Evolutionary conservation across 1,284 basidiomycete species (phyloP), one percentile per base, ranked within the genome.

Genomic region (Rhodotorula sp.): DNA sequence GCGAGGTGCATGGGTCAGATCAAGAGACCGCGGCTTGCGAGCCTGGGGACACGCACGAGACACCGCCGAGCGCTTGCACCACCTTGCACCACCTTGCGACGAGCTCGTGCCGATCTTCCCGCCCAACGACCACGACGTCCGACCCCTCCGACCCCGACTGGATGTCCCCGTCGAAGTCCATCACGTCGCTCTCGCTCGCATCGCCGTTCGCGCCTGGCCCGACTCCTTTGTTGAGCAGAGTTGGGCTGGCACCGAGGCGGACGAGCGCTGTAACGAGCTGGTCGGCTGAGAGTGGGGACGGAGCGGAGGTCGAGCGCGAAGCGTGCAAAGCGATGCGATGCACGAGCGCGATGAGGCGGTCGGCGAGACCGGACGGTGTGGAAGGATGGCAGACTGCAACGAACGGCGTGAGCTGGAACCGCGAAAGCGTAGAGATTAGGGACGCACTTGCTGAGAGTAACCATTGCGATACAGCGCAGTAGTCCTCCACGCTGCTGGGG

Each of bases 81-180:
- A 68, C 7, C 27, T 41, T 27, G 49, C 70, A 65, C 62, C 66
- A 71, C 44, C 63, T n/a, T 23, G 1, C 44, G 19, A 65, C 53
- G 27, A 45, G 19, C 10, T 42, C n/a, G 16, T 7, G 9, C 4
- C 62, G 44, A 13, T 42, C 44, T 7, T 55, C 21, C 14, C 21
- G 12, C 8, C 25, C 25, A 50, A 60, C 27, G 4, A 27, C 14
- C 7, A 48, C 23, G 21, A 16, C 21, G 21, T 23, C 45, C 25
- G 3, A 10, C 2, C 27, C 16, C 50, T 19, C 4, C 44, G 45
- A 12, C 41, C 3, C 7, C 46, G 46, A 16, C 25, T 5, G 57
- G n/a, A 17, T 52, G 41, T 14, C 48, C 0, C 27, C n/a, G 34
- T 59, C 55, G n/a, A 25, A 17, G 2, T 25, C 16, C n/a, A 16